These are phyloP conservation scores for Aspergillus clavatus DNA, from an alignment of 2,329 filamentous ascomycete species.

Conservation along the genomic window DNA sequence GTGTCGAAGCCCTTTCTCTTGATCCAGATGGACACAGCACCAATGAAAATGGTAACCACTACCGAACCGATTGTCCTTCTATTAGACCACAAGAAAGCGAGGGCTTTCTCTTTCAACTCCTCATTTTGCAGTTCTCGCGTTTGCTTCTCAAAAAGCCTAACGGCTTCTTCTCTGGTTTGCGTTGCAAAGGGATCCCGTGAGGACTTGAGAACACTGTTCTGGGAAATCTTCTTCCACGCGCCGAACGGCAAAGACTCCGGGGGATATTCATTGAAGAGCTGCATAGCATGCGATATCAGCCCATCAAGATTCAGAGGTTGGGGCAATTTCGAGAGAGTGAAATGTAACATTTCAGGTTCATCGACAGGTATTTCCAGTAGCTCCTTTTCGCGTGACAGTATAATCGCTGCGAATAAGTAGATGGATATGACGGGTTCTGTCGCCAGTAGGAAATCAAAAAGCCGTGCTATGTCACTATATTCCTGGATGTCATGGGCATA, in stretches of 20 bases:
- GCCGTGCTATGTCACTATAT: constrained; percentile 78
- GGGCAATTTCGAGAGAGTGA: constrained; percentile 80
- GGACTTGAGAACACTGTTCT: constrained; percentile 79
- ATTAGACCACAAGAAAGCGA: constrained; percentile 58
- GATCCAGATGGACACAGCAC: constrained; percentile 63
- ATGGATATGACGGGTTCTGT: constrained; percentile 81
- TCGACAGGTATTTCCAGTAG: constrained; percentile 78
- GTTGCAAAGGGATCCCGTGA: constrained; percentile 52
- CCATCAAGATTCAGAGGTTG: constrained; percentile 72
- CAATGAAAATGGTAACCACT: constrained; percentile 63
- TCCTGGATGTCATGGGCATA: constrained; percentile 94
- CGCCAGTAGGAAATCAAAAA: constrained; percentile 90
- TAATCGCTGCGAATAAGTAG: constrained; percentile 87
- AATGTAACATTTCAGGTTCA: constrained; percentile 89
- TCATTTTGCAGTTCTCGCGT: constrained; percentile 64
- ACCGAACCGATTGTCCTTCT: constrained; percentile 59
- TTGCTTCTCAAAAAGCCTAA: constrained; percentile 65
- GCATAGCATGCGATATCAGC: constrained; percentile 62
- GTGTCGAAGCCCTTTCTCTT: constrained; percentile 43
- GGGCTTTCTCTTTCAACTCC: constrained; percentile 52
- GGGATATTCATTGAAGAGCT: constrained; percentile 62
- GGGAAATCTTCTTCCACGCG: constrained; percentile 68
- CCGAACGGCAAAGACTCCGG: constrained; percentile 62
- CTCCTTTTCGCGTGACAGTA: constrained; percentile 73
- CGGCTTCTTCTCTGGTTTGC: constrained; percentile 63